Conservation (phyloP, 768 basidiomycete genomes). For the Hydnomerulius pinastri region DNA sequence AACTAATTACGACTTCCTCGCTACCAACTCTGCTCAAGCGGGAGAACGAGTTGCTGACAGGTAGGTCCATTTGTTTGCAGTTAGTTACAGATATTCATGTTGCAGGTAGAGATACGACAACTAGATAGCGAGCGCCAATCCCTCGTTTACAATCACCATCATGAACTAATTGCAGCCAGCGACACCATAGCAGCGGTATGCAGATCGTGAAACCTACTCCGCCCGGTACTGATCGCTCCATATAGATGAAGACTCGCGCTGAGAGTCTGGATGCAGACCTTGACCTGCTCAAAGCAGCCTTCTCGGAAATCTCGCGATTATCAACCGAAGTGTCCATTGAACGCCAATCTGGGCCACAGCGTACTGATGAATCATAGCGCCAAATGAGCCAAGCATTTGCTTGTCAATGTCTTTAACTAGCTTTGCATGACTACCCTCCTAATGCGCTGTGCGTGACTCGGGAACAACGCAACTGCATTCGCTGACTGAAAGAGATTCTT, state of each 20-base stretch:
- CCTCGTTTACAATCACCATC: constrained; percentile 93
- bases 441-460: too few species aligned
- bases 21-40: constrained; percentile 71
- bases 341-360: constrained; percentile 7
- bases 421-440: too few species aligned
- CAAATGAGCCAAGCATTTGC: neutral
- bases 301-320: constrained; percentile 84
- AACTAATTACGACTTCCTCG: constrained; percentile 80
- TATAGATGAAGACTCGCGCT: constrained; percentile 86
- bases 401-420: too few species aligned
- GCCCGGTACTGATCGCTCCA: constrained; percentile 1
- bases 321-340: constrained; percentile 67
- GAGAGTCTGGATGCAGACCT: constrained; percentile 85
- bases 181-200: constrained; percentile 86
- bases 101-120: constrained; percentile 72
- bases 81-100: constrained; percentile 6
- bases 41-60: constrained; percentile 80
- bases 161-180: constrained; percentile 91
- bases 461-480: too few species aligned
- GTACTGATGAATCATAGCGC: neutral
- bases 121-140: constrained; percentile 88
- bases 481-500: too few species aligned
- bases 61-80: constrained; percentile 33
- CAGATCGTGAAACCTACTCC: constrained; percentile 1
- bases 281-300: constrained; percentile 76